phyloP scores from a whole-genome alignment of 2,329 filamentous ascomycete species.

The Aspergillus ochraceus region DNA sequence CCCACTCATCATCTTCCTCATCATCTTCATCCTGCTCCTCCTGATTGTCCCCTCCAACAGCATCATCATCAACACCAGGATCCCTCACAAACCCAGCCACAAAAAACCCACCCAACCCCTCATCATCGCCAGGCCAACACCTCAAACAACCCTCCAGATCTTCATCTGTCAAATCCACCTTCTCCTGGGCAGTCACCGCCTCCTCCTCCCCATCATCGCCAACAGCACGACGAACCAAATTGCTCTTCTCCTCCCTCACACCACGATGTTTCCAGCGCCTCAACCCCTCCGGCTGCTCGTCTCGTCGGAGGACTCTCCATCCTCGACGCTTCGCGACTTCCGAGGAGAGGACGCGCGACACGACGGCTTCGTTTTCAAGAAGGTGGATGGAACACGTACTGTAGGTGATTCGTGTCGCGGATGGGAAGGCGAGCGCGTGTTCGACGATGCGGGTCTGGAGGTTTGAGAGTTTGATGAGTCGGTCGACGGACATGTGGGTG shows the following conservation, averaged over 20 bases:
- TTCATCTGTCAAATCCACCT: constrained; percentile 46
- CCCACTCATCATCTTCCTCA: constrained; percentile 44
- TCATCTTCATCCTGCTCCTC: constrained; percentile 24
- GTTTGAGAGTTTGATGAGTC: constrained; percentile 71
- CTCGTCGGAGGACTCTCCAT: constrained; percentile 74
- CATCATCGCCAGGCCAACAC: constrained; percentile 75
- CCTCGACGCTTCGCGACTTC: constrained; percentile 64
- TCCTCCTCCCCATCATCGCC: constrained; percentile 8
- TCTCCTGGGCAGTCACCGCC: not conserved
- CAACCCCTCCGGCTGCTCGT: constrained; percentile 75
- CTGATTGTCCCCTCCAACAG: constrained; percentile 19
- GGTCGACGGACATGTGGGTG: constrained; percentile 54
- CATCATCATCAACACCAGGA: constrained; percentile 34
- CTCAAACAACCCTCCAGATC: constrained; percentile 72
- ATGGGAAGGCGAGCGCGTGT: constrained; percentile 81
- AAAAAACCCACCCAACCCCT: constrained; percentile 93
- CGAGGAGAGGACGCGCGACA: constrained; percentile 69
- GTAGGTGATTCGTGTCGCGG: constrained; percentile 76
- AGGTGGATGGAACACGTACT: constrained; percentile 89
- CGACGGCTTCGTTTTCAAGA: constrained; percentile 86
- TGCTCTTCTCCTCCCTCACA: constrained; percentile 25
- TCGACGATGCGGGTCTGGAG: constrained; percentile 81
- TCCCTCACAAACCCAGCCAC: constrained; percentile 80
- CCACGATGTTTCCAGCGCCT: constrained; percentile 71
- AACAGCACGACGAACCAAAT: too few species aligned